Evolutionary conservation across 2,329 filamentous ascomycete genomes (phyloP).

Genomic region (Graphiopsis chlorocephala): DNA sequence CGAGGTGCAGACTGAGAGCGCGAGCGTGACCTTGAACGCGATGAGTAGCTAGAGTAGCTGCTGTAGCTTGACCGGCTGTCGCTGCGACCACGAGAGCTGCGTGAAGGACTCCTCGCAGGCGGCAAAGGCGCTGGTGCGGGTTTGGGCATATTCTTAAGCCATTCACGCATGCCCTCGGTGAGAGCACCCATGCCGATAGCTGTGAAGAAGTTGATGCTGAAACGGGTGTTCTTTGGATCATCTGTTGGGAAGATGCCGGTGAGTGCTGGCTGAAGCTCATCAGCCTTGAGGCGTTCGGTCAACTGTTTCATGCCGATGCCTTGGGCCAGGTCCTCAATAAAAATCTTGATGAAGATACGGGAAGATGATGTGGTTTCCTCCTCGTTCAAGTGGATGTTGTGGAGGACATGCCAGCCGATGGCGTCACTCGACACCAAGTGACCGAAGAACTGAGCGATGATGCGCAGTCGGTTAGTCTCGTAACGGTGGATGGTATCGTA

Average conservation of each 20-base stretch:
- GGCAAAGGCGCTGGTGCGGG: conserved; percentile 70
- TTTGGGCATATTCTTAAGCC: conserved; percentile 84
- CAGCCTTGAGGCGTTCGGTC: conserved; percentile 72
- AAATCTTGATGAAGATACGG: conserved; percentile 97
- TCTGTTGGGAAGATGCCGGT: conserved; percentile 87
- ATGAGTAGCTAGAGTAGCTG: conserved; percentile 70
- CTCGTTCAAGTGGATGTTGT: conserved; percentile 84
- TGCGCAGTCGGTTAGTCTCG: conserved; percentile 91
- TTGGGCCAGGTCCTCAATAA: conserved; percentile 89
- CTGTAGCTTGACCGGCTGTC: conserved; percentile 71
- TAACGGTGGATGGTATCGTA: conserved; percentile 97
- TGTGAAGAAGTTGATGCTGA: conserved; percentile 99
- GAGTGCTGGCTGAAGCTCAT: conserved; percentile 72
- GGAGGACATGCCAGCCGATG: conserved; percentile 87
- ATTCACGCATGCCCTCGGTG: conserved; percentile 92
- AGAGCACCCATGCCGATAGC: conserved; percentile 93
- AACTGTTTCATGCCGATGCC: conserved; percentile 81
- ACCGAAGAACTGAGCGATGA: conserved; percentile 92
- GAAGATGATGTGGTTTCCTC: conserved; percentile 95
- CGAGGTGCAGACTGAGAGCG: conserved; percentile 23
- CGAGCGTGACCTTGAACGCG: conserved; percentile 31
- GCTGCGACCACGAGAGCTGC: conserved; percentile 60
- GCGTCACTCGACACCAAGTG: conserved; percentile 85
- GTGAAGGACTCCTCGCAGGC: conserved; percentile 42
- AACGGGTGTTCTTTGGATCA: conserved; percentile 84